Percentiles rank a stretch among this genome's conserved stretches.
Conservation (phyloP, 108 stramenopile species). For the Chaetoceros tenuissimus region DNA sequence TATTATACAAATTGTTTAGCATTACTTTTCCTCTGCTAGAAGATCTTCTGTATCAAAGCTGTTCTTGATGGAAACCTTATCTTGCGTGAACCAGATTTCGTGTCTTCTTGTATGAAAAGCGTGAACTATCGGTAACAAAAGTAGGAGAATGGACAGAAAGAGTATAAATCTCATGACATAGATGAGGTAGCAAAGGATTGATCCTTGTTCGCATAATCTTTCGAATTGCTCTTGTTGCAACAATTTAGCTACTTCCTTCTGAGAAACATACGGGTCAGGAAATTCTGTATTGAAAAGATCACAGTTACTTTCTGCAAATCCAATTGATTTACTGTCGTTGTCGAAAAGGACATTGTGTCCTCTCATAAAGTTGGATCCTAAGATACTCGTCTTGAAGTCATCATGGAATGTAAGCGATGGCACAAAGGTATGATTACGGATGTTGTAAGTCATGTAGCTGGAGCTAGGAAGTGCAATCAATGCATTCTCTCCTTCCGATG, state of each 20-base stretch:
- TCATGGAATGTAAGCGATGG: conserved; percentile 58
- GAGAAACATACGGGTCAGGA: not conserved
- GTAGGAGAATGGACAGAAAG: too few species aligned
- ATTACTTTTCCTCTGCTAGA: too few species aligned
- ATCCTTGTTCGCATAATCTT: not conserved
- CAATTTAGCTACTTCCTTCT: not conserved
- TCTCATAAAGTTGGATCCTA: conserved; percentile 89
- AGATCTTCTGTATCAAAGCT: too few species aligned
- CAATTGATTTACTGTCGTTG: conserved; percentile 22
- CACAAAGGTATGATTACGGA: conserved; percentile 41
- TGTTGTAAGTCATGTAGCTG: conserved; percentile 70
- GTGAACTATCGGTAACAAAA: too few species aligned
- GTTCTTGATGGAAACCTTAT: too few species aligned
- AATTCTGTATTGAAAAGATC: not conserved
- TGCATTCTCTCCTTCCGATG: conserved; percentile 25
- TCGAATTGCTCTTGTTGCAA: not conserved
- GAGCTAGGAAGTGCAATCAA: conserved; percentile 69
- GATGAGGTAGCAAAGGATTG: not conserved
- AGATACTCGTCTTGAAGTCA: conserved; percentile 10
- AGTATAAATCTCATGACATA: too few species aligned
- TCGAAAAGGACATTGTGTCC: conserved; percentile 90
- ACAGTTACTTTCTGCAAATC: not conserved
- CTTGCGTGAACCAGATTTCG: too few species aligned
- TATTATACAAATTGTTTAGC: too few species aligned
- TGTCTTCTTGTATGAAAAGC: too few species aligned